Conservation (phyloP, 2,329 filamentous ascomycete species). For the Fusarium falciforme region DNA sequence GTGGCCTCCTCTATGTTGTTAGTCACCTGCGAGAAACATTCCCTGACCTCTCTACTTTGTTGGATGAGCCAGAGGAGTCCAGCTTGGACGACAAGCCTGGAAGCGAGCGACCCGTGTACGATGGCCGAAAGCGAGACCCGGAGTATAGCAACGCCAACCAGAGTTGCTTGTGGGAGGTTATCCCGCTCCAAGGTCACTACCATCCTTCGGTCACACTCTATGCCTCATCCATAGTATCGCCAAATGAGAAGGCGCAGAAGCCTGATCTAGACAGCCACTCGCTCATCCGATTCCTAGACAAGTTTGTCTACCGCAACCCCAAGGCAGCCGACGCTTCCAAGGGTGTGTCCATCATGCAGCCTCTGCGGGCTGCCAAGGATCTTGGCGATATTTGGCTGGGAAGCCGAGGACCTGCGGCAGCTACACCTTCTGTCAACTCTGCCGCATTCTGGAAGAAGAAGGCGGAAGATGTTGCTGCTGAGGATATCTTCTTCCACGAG, state of each 20-base stretch:
- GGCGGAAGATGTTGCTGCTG: conserved; percentile 84
- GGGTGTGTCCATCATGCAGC: conserved; percentile 96
- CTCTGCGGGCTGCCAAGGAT: conserved; percentile 68
- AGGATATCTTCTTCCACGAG: conserved; percentile 98
- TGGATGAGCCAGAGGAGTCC: conserved; percentile 83
- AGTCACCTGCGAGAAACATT: conserved; percentile 84
- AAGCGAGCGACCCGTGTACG: conserved; percentile 66
- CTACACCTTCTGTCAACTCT: conserved; percentile 74
- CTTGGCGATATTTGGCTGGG: conserved; percentile 68
- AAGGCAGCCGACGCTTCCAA: conserved; percentile 76
- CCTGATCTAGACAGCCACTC: conserved; percentile 92
- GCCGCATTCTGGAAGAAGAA: conserved; percentile 93
- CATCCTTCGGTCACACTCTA: conserved; percentile 93
- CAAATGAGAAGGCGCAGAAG: conserved; percentile 81
- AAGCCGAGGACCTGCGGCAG: conserved; percentile 58
- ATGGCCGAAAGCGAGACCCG: conserved; percentile 91
- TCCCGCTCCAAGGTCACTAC: conserved; percentile 72
- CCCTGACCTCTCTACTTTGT: conserved; percentile 80
- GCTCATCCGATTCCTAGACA: conserved; percentile 94
- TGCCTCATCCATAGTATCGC: conserved; percentile 76
- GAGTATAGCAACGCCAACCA: conserved; percentile 93
- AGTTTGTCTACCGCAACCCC: conserved; percentile 97
- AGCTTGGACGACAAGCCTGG: conserved; percentile 69
- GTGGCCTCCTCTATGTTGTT: conserved; percentile 90
- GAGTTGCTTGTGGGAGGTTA: conserved; percentile 91